A percentile compares a stretch with the other conserved stretches of the same genome.
Evolutionary conservation across 23 red algal genomes (phyloP).

Genomic region (Gracilaria domingensis): DNA sequence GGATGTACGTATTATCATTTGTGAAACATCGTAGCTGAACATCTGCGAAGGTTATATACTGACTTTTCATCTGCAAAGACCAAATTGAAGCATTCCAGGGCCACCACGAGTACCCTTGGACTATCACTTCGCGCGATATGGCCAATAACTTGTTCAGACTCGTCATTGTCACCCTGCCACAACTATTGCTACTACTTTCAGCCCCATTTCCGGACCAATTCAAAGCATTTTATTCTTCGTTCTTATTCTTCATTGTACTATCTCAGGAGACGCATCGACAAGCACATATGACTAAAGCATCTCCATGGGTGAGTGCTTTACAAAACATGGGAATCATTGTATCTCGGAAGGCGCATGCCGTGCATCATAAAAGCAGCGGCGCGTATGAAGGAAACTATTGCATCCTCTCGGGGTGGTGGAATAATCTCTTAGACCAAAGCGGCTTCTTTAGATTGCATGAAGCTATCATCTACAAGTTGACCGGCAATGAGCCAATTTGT

Average conservation of each 20-base stretch:
- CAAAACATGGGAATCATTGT: constrained; percentile 56
- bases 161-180: constrained; percentile 64
- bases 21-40: too few relatives aligned
- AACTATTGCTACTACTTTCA: constrained; percentile 39
- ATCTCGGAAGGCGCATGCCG: constrained; percentile 64
- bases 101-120: constrained; percentile 94
- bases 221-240: constrained; percentile 45
- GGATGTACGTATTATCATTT: constrained; percentile 62
- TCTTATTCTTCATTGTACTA: constrained; percentile 70
- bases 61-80: constrained; percentile 6
- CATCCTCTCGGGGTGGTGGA: constrained; percentile 90
- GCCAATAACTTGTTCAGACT: constrained; percentile 88
- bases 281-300: constrained; percentile 77
- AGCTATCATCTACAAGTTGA: constrained; percentile 51
- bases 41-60: too few relatives aligned
- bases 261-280: constrained; percentile 93
- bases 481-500: constrained; percentile 76
- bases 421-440: constrained; percentile 62
- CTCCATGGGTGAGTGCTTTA: constrained; percentile 52
- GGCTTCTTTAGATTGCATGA: constrained; percentile 77
- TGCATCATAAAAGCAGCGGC: constrained; percentile 71
- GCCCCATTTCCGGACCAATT: neutral
- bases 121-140: constrained; percentile 81
- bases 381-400: constrained; percentile 84
- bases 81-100: constrained; percentile 98